A percentile compares a stretch with the other conserved stretches of the same genome.
These are phyloP conservation scores for Hyaloperonospora brassicae DNA, from an alignment of 352 stramenopile species.

Conservation along the genomic window DNA sequence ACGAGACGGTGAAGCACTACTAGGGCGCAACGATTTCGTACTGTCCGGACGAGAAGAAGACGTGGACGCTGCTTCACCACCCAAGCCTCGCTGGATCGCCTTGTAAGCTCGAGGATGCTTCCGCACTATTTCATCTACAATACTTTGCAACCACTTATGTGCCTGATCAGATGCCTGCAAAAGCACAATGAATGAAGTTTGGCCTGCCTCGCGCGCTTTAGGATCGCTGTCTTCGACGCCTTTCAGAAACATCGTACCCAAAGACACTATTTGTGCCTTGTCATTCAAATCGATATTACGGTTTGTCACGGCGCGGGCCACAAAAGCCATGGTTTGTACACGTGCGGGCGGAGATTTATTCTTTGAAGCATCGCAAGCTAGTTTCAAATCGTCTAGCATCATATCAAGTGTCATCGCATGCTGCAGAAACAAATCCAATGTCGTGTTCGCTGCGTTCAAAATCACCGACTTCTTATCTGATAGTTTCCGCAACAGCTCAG, in stretches of 20 bases:
- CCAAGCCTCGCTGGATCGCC: constrained; percentile 47
- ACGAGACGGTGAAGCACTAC: constrained; percentile 28
- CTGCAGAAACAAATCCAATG: constrained; percentile 71
- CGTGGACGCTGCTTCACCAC: constrained; percentile 17
- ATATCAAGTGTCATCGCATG: constrained; percentile 79
- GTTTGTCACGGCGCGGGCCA: constrained; percentile 66
- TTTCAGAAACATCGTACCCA: constrained; percentile 51
- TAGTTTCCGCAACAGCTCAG: constrained; percentile 72
- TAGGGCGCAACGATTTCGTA: constrained; percentile 24
- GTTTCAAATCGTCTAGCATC: constrained; percentile 83
- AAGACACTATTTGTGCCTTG: constrained; percentile 52
- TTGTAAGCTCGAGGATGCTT: constrained; percentile 74
- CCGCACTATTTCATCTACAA: constrained; percentile 54
- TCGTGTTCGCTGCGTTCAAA: constrained; percentile 75
- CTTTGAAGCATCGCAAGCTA: constrained; percentile 57
- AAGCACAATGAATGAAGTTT: constrained; percentile 55
- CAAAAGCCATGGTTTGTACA: constrained; percentile 65
- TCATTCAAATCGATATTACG: constrained; percentile 54
- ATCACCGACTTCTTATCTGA: constrained; percentile 86
- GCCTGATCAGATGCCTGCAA: constrained; percentile 47
- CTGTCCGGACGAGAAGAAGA: constrained; percentile 26
- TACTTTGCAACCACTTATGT: constrained; percentile 41
- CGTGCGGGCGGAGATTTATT: constrained; percentile 78
- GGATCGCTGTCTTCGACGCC: constrained; percentile 73
- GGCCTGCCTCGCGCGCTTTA: constrained; percentile 65